phyloP scores from a whole-genome alignment of 768 basidiomycete species.

The Chalciporus pseudorubinellus region DNA sequence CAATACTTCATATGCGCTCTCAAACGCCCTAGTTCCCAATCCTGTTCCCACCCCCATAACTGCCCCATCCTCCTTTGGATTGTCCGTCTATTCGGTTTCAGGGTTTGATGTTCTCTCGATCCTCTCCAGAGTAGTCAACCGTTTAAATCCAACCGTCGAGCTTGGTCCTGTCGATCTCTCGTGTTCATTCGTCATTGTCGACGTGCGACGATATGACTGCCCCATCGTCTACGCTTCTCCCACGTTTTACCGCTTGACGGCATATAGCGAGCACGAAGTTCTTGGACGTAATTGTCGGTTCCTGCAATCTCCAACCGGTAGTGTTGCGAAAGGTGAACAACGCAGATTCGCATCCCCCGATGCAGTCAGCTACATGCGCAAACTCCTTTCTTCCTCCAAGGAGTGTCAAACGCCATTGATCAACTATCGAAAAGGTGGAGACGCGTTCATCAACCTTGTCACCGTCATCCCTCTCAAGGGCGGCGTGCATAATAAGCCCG shows the following conservation, averaged over 20 bases:
- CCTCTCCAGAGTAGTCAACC: slow-evolving; percentile 70
- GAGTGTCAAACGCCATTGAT: slow-evolving; percentile 87
- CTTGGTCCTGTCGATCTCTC: slow-evolving; percentile 92
- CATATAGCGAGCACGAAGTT: slow-evolving; percentile 72
- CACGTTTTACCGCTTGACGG: slow-evolving; percentile 74
- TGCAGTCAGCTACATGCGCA: slow-evolving; percentile 65
- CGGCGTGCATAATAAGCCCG: slow-evolving; percentile 43
- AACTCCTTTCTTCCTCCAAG: slow-evolving; percentile 65
- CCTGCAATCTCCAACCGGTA: slow-evolving; percentile 73
- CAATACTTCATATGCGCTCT: slow-evolving; percentile 1
- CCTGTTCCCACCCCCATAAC: slow-evolving; percentile 8
- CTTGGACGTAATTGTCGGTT: slow-evolving; percentile 91
- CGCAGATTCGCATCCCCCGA: slow-evolving; percentile 62
- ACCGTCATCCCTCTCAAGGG: slow-evolving; percentile 85
- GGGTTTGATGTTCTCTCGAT: slow-evolving; percentile 90
- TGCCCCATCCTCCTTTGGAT: slow-evolving; percentile 33
- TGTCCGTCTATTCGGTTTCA: slow-evolving; percentile 81
- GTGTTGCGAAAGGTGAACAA: slow-evolving; percentile 48
- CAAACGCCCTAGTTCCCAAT: background rate
- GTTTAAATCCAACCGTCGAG: slow-evolving; percentile 69
- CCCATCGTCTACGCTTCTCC: slow-evolving; percentile 93
- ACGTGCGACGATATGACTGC: slow-evolving; percentile 73
- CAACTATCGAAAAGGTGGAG: slow-evolving; percentile 85
- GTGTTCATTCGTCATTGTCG: slow-evolving; percentile 90
- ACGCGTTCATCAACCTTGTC: slow-evolving; percentile 88